Conservation (phyloP, 768 basidiomycete genomes). For the Clavaria fumosa region DNA sequence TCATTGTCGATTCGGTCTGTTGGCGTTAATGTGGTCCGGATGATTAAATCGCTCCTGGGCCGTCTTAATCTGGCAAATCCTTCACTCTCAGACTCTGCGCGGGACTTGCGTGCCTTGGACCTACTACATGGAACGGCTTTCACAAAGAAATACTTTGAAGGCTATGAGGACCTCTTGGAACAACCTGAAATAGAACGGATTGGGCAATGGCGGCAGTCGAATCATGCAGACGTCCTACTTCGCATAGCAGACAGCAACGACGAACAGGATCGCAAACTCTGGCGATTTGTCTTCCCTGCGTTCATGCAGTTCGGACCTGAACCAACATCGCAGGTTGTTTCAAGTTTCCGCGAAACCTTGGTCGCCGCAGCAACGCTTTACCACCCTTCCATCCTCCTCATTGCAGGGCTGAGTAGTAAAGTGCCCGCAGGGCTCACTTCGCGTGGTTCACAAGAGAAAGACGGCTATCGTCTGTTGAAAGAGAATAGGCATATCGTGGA, state of each 20-base stretch:
- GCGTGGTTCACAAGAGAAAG: slow-evolving; percentile 31
- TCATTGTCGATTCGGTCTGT: slow-evolving; percentile 32
- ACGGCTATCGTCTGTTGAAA: slow-evolving; percentile 33
- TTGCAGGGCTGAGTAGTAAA: slow-evolving; percentile 54
- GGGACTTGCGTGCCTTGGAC: slow-evolving; percentile 28
- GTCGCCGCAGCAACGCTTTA: slow-evolving; percentile 56
- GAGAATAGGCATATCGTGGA: slow-evolving; percentile 48
- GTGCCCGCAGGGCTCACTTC: slow-evolving; percentile 32
- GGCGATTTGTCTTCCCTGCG: slow-evolving; percentile 57
- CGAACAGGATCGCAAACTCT: slow-evolving; percentile 52
- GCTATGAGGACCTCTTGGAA: slow-evolving; percentile 54
- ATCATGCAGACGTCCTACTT: slow-evolving; percentile 39
- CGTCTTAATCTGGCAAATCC: slow-evolving; percentile 30
- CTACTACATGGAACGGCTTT: slow-evolving; percentile 36
- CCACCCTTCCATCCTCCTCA: slow-evolving; percentile 53
- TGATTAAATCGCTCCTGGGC: slow-evolving; percentile 33
- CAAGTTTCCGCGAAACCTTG: slow-evolving; percentile 44
- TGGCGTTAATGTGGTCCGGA: slow-evolving; percentile 51
- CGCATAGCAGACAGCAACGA: slow-evolving; percentile 59
- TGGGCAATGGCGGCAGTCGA: slow-evolving; percentile 49
- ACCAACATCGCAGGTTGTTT: slow-evolving; percentile 28
- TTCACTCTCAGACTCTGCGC: slow-evolving; percentile 16
- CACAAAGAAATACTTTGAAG: slow-evolving; percentile 35
- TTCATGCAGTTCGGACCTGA: slow-evolving; percentile 46
- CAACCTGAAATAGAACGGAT: slow-evolving; percentile 42